Conservation (phyloP, 805 yeast genomes). For the Kodamaea neixiangensis region DNA sequence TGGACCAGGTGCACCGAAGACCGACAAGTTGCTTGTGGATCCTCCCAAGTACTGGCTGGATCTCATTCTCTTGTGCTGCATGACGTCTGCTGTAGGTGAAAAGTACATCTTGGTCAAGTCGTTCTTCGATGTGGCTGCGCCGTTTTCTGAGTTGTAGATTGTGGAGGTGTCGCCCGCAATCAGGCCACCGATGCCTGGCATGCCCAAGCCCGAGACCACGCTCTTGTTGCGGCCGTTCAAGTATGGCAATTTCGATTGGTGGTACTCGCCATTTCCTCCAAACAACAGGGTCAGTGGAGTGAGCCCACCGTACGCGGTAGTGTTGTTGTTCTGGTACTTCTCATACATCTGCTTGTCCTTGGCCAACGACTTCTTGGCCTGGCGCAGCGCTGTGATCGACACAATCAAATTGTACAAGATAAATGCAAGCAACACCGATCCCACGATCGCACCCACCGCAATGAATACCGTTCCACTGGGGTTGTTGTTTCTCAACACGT, state of each 20-base stretch:
- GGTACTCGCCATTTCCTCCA: constrained; percentile 15
- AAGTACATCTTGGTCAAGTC: constrained; percentile 59
- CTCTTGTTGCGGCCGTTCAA: constrained; percentile 26
- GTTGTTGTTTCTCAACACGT: constrained; percentile 48
- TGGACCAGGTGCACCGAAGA: constrained; percentile 8
- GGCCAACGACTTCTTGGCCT: constrained; percentile 49
- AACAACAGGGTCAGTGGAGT: constrained; percentile 23
- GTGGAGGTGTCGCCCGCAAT: constrained; percentile 36
- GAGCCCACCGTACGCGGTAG: constrained; percentile 28
- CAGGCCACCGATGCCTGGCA: constrained; percentile 20
- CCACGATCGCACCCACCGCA: constrained; percentile 71
- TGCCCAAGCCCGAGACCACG: constrained; percentile 18
- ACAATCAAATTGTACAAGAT: constrained; percentile 53
- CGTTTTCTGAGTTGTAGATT: constrained; percentile 33
- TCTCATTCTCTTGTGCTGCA: constrained; percentile 46
- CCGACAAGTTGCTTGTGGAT: constrained; percentile 15
- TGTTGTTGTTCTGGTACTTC: constrained; percentile 32
- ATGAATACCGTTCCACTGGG: constrained; percentile 84
- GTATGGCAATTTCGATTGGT: constrained; percentile 37
- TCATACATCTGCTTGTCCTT: constrained; percentile 34
- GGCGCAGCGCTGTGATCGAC: constrained; percentile 49
- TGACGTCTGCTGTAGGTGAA: constrained; percentile 79
- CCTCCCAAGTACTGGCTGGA: constrained; percentile 21
- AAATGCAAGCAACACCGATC: constrained; percentile 55
- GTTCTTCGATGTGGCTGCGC: constrained; percentile 33